Percentiles rank a stretch among this genome's conserved stretches.
phyloP scores from a whole-genome alignment of 1,284 basidiomycete species.

The Phellinidium pouzarii region DNA sequence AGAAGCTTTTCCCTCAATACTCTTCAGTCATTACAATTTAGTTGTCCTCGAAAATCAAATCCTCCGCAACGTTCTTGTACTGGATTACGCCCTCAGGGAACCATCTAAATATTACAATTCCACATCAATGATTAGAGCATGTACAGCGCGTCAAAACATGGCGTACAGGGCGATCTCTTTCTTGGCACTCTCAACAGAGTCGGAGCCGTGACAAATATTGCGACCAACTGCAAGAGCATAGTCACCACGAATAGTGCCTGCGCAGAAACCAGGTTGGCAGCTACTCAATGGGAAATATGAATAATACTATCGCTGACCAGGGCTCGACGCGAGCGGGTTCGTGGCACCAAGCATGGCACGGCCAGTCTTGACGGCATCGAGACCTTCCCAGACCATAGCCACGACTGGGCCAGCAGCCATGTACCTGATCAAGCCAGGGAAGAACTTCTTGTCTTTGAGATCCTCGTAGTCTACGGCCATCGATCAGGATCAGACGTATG shows the following conservation, averaged over 20 bases:
- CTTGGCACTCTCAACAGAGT: conserved; percentile 85
- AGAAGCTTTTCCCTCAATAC: conserved; percentile 7
- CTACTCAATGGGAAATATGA: conserved; percentile 9
- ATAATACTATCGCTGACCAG: conserved; percentile 48
- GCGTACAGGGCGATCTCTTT: conserved; percentile 86
- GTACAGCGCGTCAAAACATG: conserved; percentile 18
- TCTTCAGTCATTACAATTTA: conserved; percentile 18
- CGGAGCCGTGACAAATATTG: conserved; percentile 93
- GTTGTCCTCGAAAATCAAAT: conserved; percentile 80
- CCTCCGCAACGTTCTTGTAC: conserved; percentile 62
- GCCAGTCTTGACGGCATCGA: conserved; percentile 95
- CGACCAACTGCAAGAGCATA: conserved; percentile 89
- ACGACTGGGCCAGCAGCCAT: conserved; percentile 95
- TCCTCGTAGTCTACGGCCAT: conserved; percentile 79
- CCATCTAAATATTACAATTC: conserved; percentile 44
- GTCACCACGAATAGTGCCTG: conserved; percentile 89
- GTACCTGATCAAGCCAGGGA: conserved; percentile 89
- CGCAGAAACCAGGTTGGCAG: conserved; percentile 8
- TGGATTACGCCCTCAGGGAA: conserved; percentile 80
- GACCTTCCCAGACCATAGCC: conserved; percentile 95
- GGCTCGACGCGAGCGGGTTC: conserved; percentile 87
- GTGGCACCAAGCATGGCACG: conserved; percentile 95
- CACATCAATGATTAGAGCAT: background rate
- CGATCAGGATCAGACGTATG: conserved; percentile 12
- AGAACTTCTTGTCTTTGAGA: conserved; percentile 87